Conservation (phyloP, 1,284 basidiomycete genomes). For the Ganoderma boninense region DNA sequence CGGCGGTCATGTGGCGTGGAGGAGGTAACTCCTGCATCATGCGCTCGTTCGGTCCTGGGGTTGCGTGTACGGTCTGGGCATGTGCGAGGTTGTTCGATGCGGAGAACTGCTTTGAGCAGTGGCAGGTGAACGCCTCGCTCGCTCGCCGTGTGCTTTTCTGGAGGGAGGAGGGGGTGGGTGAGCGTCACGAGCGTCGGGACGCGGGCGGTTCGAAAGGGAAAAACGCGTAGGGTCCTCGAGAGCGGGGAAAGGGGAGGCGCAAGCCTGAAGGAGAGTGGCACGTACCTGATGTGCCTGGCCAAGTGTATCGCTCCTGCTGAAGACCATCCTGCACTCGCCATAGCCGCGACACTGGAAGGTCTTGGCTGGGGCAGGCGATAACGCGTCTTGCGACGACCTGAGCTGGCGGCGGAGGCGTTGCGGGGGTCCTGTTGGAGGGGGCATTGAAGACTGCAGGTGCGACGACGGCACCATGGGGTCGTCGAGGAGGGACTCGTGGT, state of each 20-base stretch:
- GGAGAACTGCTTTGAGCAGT: conserved; percentile 95
- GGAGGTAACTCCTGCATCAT: conserved; percentile 92
- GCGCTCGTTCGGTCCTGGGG: conserved; percentile 87
- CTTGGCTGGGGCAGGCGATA: conserved; percentile 83
- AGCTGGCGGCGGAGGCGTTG: conserved; percentile 23
- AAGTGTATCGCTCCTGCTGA: conserved; percentile 95
- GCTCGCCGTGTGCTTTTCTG: conserved; percentile 98
- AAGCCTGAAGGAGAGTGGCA: conserved; percentile 36
- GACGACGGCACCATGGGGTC: conserved; percentile 39
- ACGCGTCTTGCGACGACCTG: conserved; percentile 57
- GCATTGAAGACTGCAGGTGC: conserved; percentile 23
- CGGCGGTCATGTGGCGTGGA: conserved; percentile 87
- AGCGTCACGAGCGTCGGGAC: conserved; percentile 32
- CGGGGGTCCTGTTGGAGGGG: conserved; percentile 19
- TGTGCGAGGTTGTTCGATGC: conserved; percentile 96
- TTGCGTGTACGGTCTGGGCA: conserved; percentile 94
- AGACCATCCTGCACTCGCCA: conserved; percentile 96
- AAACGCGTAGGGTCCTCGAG: conserved; percentile 30
- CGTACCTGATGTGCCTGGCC: conserved; percentile 92
- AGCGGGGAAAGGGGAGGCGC: conserved; percentile 22
- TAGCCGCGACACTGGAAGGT: conserved; percentile 96
- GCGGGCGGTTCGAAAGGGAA: conserved; percentile 19
- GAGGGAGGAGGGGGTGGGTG: conserved; percentile 13
- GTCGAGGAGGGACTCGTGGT: conserved; percentile 6
- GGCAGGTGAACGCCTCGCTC: conserved; percentile 95